A percentile compares a stretch with the other conserved stretches of the same genome.
phyloP scores from a whole-genome alignment of 768 basidiomycete species.

The Termitomyces sp. region DNA sequence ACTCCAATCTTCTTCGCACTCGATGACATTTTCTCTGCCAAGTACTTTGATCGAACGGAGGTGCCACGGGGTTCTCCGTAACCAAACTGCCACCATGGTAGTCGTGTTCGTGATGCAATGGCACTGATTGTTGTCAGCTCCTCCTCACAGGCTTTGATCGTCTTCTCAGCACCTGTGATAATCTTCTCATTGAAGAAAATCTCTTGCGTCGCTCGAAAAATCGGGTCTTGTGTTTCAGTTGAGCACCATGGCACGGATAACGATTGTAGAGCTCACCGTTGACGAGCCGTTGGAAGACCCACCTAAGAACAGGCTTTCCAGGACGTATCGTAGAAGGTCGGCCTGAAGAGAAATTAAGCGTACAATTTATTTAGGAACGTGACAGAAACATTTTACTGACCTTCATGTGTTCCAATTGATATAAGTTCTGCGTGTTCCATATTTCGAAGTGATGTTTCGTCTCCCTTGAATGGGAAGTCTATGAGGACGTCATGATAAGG shows the following conservation, averaged over 20 bases:
- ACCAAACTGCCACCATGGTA: conserved; percentile 28
- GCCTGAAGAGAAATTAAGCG: conserved; percentile 38
- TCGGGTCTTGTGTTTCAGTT: conserved; percentile 46
- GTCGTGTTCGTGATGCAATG: conserved; percentile 51
- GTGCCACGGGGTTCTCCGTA: conserved; percentile 49
- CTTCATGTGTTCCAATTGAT: conserved; percentile 70
- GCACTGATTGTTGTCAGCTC: conserved; percentile 69
- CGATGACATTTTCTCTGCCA: conserved; percentile 71
- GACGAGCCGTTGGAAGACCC: conserved; percentile 79
- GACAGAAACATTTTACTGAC: conserved; percentile 37
- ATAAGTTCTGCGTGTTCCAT: conserved; percentile 93
- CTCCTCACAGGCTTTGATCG: conserved; percentile 67
- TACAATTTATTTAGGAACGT: background rate
- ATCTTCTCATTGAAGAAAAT: conserved; percentile 74
- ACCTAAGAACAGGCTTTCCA: conserved; percentile 87
- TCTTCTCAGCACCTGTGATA: conserved; percentile 55
- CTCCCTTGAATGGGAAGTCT: conserved; percentile 90
- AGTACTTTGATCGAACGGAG: conserved; percentile 56
- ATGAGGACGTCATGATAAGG: conserved; percentile 80
- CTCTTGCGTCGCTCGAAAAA: conserved; percentile 81
- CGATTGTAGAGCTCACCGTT: conserved; percentile 46
- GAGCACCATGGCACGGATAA: background rate
- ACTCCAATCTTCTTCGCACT: conserved; percentile 64
- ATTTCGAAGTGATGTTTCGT: conserved; percentile 71
- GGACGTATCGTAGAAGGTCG: conserved; percentile 82